Evolutionary conservation across 2,329 filamentous ascomycete genomes (phyloP), one percentile per base, ranked within the genome.

Genomic region (Paecilomyces dactylethromorphus): DNA sequence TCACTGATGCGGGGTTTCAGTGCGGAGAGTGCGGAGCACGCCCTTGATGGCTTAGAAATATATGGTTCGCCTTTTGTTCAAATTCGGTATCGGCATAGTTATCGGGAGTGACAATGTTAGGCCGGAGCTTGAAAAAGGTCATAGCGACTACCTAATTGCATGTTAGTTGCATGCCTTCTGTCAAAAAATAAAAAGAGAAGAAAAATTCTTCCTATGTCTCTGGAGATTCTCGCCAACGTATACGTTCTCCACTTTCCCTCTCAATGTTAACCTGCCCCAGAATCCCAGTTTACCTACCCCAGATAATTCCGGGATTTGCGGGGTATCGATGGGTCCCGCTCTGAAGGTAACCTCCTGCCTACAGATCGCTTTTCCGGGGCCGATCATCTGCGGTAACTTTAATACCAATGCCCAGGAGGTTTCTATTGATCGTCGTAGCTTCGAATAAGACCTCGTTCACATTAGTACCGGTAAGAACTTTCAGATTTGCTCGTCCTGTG

Each of bases 291-390:
- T 74, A 3, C 86, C 86, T 45, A 88, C 78, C 0, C 86, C 85
- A 0, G 84, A 87, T 1, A 87, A 73, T 62, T 88, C 85, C n/a
- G 83, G 78, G 15, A 85, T 73, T 69, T 82, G 84, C 4, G 80
- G 86, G 10, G 82, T 85, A 66, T 81, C 79, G 49, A 83, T 73
- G 29, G 78, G 81, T 0, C 86, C 86, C 0, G 84, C 84, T 3
- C 81, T 81, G 2, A 89, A 69, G 39, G 89, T 79, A 11, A 87
- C 78, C 63, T 88, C 85, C 56, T 69, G 35, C 13, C 3, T 39
- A 15, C 35, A 39, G 12, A 15, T 13, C 13, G 35, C 35, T n/a
- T 15, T 39, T 39, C 5, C 11, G 35, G 35, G 35, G 15, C 13
- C 35, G 35, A 15, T 15, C 13, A 45, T 45, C 35, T n/a, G 15